Conservation (phyloP, 352 stramenopile species). For the Phytophthora kernoviae region DNA sequence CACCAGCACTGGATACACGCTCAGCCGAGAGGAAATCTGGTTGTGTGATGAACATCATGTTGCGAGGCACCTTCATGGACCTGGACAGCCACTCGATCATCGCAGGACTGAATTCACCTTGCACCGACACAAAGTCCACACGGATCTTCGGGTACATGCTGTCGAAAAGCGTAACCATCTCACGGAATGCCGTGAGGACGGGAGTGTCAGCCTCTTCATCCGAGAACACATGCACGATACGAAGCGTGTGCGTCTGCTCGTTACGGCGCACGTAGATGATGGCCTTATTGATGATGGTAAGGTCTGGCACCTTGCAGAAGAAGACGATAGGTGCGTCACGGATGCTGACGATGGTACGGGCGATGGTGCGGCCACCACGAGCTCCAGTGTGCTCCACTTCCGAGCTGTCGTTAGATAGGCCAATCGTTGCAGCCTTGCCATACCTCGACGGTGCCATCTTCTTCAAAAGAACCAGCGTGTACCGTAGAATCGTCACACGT, state of each 20-base stretch:
- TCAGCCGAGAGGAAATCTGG: conserved; percentile 64
- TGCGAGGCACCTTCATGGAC: conserved; percentile 70
- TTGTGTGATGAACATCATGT: conserved; percentile 92
- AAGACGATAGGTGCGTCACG: conserved; percentile 91
- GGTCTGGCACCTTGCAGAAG: conserved; percentile 91
- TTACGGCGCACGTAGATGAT: conserved; percentile 95
- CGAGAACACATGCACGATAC: conserved; percentile 80
- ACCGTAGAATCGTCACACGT: conserved; percentile 79
- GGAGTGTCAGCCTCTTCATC: conserved; percentile 19
- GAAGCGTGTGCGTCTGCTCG: conserved; percentile 89
- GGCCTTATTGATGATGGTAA: conserved; percentile 94
- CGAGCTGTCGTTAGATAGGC: conserved; percentile 13
- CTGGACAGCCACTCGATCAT: conserved; percentile 78
- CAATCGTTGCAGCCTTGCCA: conserved; percentile 17
- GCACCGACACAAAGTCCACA: conserved; percentile 75
- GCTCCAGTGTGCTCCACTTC: conserved; percentile 62
- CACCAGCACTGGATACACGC: conserved; percentile 73
- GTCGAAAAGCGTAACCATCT: conserved; percentile 70
- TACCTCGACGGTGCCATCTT: conserved; percentile 61
- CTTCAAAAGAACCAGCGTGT: conserved; percentile 65
- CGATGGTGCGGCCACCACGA: conserved; percentile 81
- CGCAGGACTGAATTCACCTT: conserved; percentile 59
- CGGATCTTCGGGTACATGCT: conserved; percentile 87
- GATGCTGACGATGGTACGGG: conserved; percentile 77
- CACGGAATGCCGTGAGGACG: conserved; percentile 26